These are phyloP conservation scores for Talaromyces amestolkiae DNA, from an alignment of 2,329 filamentous ascomycete genomes.

Conservation along the genomic window DNA sequence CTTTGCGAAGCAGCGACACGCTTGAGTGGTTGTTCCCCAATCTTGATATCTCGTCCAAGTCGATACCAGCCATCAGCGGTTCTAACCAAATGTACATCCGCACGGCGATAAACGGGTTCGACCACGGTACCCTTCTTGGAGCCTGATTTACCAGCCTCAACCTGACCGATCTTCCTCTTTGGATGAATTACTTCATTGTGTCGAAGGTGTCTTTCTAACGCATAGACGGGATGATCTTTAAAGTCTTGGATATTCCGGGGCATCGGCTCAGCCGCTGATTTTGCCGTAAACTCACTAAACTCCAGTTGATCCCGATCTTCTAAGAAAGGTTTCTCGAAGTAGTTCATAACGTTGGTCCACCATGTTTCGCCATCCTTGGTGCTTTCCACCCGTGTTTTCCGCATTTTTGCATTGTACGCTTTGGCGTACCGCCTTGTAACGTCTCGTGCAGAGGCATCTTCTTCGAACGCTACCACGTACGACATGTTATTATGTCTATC, in stretches of 20 bases:
- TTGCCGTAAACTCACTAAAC: conserved; percentile 68
- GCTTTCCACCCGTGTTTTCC: conserved; percentile 73
- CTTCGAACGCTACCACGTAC: conserved; percentile 84
- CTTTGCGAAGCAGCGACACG: conserved; percentile 54
- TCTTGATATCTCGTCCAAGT: conserved; percentile 73
- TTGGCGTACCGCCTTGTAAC: conserved; percentile 86
- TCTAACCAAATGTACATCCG: conserved; percentile 73
- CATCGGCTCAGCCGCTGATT: conserved; percentile 75
- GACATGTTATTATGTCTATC: conserved; percentile 73
- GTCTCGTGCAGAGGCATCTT: conserved; percentile 73
- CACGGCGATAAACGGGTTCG: conserved; percentile 78
- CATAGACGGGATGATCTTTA: conserved; percentile 79
- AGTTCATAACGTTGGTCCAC: conserved; percentile 50
- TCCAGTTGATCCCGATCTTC: conserved; percentile 80
- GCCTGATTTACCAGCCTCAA: conserved; percentile 53
- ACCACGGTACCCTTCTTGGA: conserved; percentile 56
- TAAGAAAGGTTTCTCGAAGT: conserved; percentile 43
- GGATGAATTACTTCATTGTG: conserved; percentile 79
- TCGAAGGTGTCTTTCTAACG: conserved; percentile 78
- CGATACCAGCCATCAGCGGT: conserved; percentile 90
- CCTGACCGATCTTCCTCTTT: conserved; percentile 70
- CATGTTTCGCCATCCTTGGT: conserved; percentile 56
- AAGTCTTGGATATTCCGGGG: conserved; percentile 83
- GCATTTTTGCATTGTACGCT: conserved; percentile 85
- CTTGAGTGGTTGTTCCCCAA: conserved; percentile 79